A percentile compares a stretch with the other conserved stretches of the same genome.
phyloP scores from a whole-genome alignment of 1,284 basidiomycete genomes.

The Volvariella surrecta region DNA sequence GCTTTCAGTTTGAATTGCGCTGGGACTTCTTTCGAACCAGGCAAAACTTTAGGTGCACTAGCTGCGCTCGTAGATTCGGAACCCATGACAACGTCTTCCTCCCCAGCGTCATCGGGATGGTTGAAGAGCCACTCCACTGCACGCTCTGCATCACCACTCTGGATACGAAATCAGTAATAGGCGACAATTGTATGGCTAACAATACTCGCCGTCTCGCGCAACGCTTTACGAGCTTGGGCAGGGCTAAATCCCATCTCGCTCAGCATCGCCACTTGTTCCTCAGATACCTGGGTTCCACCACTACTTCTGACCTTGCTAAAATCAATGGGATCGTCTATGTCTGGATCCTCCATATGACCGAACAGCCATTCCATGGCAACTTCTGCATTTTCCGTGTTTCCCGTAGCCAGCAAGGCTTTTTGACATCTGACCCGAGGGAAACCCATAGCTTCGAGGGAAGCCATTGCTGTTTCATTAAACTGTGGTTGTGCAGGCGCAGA shows the following conservation, averaged over 20 bases:
- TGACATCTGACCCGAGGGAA: constrained; percentile 80
- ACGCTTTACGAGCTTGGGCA: constrained; percentile 82
- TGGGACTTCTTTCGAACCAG: constrained; percentile 55
- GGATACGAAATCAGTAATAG: constrained; percentile 4
- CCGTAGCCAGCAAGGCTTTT: constrained; percentile 86
- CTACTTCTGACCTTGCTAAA: constrained; percentile 9
- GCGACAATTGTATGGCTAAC: constrained; percentile 6
- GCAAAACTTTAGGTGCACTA: constrained; percentile 17
- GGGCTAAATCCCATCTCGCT: constrained; percentile 90
- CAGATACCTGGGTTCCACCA: constrained; percentile 43
- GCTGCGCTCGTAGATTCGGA: constrained; percentile 15
- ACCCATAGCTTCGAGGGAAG: constrained; percentile 79
- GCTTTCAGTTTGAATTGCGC: constrained; percentile 79
- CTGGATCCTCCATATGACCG: constrained; percentile 90
- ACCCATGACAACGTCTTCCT: constrained; percentile 33
- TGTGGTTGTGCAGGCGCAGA: constrained; percentile 28
- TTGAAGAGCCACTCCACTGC: constrained; percentile 98
- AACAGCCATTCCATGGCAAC: constrained; percentile 96
- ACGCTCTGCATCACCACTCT: constrained; percentile 73
- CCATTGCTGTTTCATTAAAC: constrained; percentile 70
- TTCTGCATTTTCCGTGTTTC: constrained; percentile 66
- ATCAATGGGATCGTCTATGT: constrained; percentile 81
- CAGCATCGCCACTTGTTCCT: constrained; percentile 67
- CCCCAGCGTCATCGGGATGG: constrained; percentile 83
- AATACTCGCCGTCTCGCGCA: constrained; percentile 71